These are phyloP conservation scores for Acer yangbiense DNA, from an alignment of 345 rosid genomes.

Conservation along the genomic window DNA sequence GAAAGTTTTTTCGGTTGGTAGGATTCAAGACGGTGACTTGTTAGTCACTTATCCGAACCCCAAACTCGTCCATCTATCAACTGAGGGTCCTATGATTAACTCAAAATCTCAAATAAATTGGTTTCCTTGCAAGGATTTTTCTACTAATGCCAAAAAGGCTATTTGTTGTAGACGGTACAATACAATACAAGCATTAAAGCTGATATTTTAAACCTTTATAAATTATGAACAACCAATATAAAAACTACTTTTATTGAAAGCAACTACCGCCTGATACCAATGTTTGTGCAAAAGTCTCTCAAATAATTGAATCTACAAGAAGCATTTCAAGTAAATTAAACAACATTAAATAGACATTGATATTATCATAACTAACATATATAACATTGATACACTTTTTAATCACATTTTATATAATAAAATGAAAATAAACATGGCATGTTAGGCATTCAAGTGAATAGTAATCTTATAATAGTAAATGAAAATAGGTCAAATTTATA, in stretches of 20 bases:
- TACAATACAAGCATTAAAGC: not conserved
- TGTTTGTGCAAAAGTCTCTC: not conserved
- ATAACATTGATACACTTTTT: no score
- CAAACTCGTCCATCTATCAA: no score
- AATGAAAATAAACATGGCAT: no score
- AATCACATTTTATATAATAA: no score
- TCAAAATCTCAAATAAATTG: not conserved
- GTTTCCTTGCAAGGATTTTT: not conserved
- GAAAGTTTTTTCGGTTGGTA: no score
- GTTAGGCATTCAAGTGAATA: no score
- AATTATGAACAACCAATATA: not conserved
- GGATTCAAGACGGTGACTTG: no score
- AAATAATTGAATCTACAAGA: not conserved
- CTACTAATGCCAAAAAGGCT: not conserved
- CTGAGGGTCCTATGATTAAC: not conserved
- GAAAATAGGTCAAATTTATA: no score
- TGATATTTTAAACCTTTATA: not conserved
- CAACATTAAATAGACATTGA: not conserved
- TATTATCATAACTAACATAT: not conserved
- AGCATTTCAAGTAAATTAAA: not conserved
- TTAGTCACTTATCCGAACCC: no score
- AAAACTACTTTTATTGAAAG: slow-evolving; percentile 1
- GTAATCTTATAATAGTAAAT: no score
- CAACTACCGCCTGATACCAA: not conserved
- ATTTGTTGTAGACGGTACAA: not conserved